phyloP scores from a whole-genome alignment of 2,329 filamentous ascomycete species.

The Thelonectria olida region DNA sequence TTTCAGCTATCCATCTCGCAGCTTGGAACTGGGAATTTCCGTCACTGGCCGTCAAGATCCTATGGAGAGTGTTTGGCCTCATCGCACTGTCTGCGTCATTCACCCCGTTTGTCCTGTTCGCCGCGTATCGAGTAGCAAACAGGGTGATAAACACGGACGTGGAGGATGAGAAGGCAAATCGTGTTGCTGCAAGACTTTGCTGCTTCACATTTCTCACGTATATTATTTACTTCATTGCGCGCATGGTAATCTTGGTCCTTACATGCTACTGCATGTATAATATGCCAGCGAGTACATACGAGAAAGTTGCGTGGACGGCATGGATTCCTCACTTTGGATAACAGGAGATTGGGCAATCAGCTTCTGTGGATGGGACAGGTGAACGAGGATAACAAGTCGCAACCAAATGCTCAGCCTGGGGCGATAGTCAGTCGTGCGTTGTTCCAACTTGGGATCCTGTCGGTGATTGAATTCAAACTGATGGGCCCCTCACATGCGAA shows the following conservation, averaged over 20 bases:
- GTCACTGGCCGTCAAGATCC: not conserved
- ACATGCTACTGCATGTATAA: not conserved
- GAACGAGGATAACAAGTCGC: no score
- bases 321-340: not conserved
- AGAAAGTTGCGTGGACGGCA: not conserved
- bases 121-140: not conserved
- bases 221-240: not conserved
- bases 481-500: no score
- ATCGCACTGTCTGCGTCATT: not conserved
- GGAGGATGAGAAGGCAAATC: not conserved
- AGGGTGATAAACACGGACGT: not conserved
- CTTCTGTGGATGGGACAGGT: not conserved
- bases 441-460: no score
- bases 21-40: slow-evolving; percentile 6
- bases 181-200: not conserved
- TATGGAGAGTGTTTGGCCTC: not conserved
- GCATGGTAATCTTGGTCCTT: not conserved
- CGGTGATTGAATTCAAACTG: no score
- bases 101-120: not conserved
- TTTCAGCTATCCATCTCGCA: not conserved
- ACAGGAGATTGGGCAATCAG: not conserved
- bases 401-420: no score
- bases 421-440: no score
- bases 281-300: not conserved
- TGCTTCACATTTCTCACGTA: not conserved